phyloP scores from a whole-genome alignment of 1,284 basidiomycete genomes.

The Earliella scabrosa region DNA sequence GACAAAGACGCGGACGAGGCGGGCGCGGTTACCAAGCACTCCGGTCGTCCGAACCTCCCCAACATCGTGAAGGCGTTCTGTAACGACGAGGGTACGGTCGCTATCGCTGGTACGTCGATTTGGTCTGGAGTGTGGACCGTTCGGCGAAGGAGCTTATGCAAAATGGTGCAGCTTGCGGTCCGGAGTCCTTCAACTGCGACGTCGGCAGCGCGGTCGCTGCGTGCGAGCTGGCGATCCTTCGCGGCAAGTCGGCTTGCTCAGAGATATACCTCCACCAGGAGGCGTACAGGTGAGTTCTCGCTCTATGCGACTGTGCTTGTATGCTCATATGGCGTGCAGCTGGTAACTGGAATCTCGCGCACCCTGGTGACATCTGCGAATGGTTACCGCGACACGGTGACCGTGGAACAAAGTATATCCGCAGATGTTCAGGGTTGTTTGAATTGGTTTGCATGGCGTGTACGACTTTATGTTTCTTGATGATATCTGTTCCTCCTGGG shows the following conservation, averaged over 20 bases:
- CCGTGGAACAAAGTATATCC: no score
- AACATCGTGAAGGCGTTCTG: slow-evolving; percentile 26
- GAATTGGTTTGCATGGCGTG: no score
- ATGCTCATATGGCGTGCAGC: no score
- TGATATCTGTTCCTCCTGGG: no score
- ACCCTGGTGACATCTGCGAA: no score
- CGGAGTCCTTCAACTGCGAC: slow-evolving; percentile 38
- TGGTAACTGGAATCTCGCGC: no score
- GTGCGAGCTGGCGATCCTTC: slow-evolving; percentile 34
- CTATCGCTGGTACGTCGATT: slow-evolving; percentile 26
- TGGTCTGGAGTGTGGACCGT: no score
- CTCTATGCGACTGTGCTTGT: no score
- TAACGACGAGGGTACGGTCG: slow-evolving; percentile 18
- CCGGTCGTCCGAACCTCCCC: slow-evolving; percentile 12
- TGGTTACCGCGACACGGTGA: no score
- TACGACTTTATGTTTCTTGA: no score
- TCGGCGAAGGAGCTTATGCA: no score
- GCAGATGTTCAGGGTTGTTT: no score
- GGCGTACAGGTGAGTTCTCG: slow-evolving; percentile 2
- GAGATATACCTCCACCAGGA: slow-evolving; percentile 14
- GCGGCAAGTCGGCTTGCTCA: slow-evolving; percentile 2
- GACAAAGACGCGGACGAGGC: slow-evolving; percentile 9
- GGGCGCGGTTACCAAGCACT: slow-evolving; percentile 10
- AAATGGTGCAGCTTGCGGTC: slow-evolving; percentile 38
- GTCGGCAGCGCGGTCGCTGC: slow-evolving; percentile 42